phyloP scores from a whole-genome alignment of 176 grass and related monocot species.

The Oryza rufipogon region DNA sequence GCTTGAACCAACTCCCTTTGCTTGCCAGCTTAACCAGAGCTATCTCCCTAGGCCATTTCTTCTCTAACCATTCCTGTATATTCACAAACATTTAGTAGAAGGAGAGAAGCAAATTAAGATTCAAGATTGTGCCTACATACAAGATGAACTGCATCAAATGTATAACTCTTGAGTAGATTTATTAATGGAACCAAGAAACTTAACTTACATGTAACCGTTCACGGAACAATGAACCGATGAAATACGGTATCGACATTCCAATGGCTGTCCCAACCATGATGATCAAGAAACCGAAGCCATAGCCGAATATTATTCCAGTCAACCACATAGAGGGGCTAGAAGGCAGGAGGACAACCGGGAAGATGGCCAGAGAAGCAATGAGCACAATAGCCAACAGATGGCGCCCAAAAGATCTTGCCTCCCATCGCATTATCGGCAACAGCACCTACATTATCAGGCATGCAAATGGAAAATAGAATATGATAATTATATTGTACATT shows the following conservation, averaged over 20 bases:
- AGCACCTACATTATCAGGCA: slow-evolving; percentile 56
- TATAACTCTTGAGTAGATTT: background rate
- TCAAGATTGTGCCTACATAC: background rate
- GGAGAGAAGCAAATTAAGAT: background rate
- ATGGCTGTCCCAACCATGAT: slow-evolving; percentile 81
- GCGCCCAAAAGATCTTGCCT: slow-evolving; percentile 76
- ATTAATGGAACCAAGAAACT: slow-evolving; percentile 2
- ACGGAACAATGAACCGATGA: slow-evolving; percentile 73
- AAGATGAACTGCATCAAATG: background rate
- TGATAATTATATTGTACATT: background rate
- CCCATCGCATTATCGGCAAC: slow-evolving; percentile 90
- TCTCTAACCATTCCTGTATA: slow-evolving; percentile 70
- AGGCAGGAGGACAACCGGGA: slow-evolving; percentile 77
- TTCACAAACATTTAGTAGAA: slow-evolving; percentile 37
- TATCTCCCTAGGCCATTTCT: slow-evolving; percentile 83
- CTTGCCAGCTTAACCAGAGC: slow-evolving; percentile 70
- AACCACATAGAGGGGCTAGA: slow-evolving; percentile 93
- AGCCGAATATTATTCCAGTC: slow-evolving; percentile 91
- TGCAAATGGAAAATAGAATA: background rate
- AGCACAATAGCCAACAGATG: slow-evolving; percentile 72
- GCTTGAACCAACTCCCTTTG: slow-evolving; percentile 79
- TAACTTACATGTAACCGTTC: slow-evolving; percentile 69
- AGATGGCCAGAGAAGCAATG: slow-evolving; percentile 73
- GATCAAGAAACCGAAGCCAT: slow-evolving; percentile 83
- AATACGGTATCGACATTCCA: slow-evolving; percentile 87